Evolutionary conservation across 768 basidiomycete species (phyloP), one percentile per base, ranked within the genome.

Genomic region (Trametopsis cervina): DNA sequence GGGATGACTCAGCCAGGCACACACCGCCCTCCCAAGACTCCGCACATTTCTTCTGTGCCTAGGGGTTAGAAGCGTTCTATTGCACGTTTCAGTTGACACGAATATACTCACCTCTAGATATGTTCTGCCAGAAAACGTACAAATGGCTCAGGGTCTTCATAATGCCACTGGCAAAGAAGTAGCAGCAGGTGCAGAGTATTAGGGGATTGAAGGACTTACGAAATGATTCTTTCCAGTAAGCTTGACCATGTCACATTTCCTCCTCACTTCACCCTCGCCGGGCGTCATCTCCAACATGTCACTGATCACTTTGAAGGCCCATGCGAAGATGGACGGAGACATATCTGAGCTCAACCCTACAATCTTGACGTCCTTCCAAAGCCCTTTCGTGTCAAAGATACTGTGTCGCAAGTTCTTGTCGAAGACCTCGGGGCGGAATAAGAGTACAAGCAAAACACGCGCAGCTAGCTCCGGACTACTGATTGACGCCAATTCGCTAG

Each of bases 121-220:
- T n/a, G n/a, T n/a, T n/a, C n/a, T n/a, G n/a, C n/a, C n/a, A n/a
- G n/a, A n/a, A n/a, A n/a, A n/a, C n/a, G n/a, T n/a, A n/a, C n/a
- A n/a, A n/a, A n/a, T n/a, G n/a, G n/a, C 29, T 58, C 50, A 0
- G 57, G 57, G 25, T 45, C 9, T 23, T 58, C 57, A 51, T 54
- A 58, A 22, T 58, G 57, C 4, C 52, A 48, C 57, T 58, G 41
- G 2, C 4, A 12, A 25, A 11, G n/a, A 2, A 9, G 4, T 29
- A 9, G 1, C 29, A 37, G 22, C 3, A 15, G 11, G 25, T 15
- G 42, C 33, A 18, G 10, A 17, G 18, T 3, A 3, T 2, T 18
- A 17, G 27, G 20, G 23, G n/a, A n/a, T n/a, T n/a, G n/a, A n/a
- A n/a, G n/a, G n/a, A 50, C 57, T 53, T 44, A 56, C 57, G 29